These are phyloP conservation scores for Marasmius tenuissimus DNA, from an alignment of 1,284 basidiomycete species.

Conservation along the genomic window DNA sequence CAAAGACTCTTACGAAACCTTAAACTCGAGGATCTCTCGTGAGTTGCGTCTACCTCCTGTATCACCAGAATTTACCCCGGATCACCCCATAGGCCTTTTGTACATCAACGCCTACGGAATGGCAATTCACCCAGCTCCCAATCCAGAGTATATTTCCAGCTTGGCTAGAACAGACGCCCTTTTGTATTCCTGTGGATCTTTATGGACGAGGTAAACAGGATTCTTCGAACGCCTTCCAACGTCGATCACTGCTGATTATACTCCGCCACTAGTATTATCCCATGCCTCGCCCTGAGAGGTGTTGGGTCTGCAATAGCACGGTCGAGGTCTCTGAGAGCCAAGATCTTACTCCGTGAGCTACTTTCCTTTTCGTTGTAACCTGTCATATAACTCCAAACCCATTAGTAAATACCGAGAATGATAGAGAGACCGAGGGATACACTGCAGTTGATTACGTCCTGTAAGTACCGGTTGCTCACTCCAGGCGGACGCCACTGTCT, in stretches of 20 bases:
- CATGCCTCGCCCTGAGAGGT: conserved; percentile 85
- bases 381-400: conserved; percentile 9
- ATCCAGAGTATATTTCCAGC: conserved; percentile 75
- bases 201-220: conserved; percentile 80
- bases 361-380: background rate
- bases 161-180: conserved; percentile 69
- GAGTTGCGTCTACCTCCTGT: conserved; percentile 27
- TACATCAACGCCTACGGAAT: conserved; percentile 95
- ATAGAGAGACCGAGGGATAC: conserved; percentile 90
- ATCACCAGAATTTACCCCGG: conserved; percentile 8
- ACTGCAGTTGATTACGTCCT: conserved; percentile 82
- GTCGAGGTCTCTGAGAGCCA: conserved; percentile 72
- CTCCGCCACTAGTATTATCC: conserved; percentile 77
- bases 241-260: conserved; percentile 14
- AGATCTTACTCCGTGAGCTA: conserved; percentile 78
- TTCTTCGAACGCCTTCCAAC: background rate
- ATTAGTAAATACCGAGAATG: conserved; percentile 85
- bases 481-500: conserved; percentile 13
- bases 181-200: conserved; percentile 89
- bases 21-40: conserved; percentile 71
- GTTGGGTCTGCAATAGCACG: conserved; percentile 80
- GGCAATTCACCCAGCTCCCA: conserved; percentile 88
- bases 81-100: conserved; percentile 59
- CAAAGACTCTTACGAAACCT: conserved; percentile 53
- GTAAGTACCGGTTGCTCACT: conserved; percentile 36